phyloP scores from a whole-genome alignment of 2,329 filamentous ascomycete species.

The Rosellinia necatrix region DNA sequence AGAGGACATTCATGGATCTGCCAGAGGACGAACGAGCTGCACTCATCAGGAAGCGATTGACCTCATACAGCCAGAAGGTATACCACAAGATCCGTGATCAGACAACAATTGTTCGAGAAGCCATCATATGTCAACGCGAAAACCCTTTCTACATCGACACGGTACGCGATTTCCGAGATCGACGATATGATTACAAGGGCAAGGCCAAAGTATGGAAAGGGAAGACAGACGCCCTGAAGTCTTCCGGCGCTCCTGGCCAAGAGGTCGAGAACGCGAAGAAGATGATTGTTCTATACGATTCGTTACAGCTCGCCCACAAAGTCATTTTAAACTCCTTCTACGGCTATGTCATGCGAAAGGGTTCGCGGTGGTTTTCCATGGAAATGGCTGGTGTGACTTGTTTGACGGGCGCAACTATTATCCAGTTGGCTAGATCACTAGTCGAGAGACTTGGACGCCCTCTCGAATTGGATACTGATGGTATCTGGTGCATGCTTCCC shows the following conservation, averaged over 20 bases:
- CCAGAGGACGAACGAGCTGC: slow-evolving; percentile 79
- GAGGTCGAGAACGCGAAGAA: slow-evolving; percentile 97
- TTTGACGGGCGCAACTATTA: slow-evolving; percentile 93
- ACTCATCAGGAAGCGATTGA: slow-evolving; percentile 83
- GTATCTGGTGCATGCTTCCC: slow-evolving; percentile 99
- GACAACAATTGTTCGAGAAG: slow-evolving; percentile 89
- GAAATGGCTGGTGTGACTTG: slow-evolving; percentile 99
- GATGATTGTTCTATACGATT: slow-evolving; percentile 97
- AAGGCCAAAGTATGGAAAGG: slow-evolving; percentile 98
- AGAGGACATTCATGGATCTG: slow-evolving; percentile 79
- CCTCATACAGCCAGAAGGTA: slow-evolving; percentile 95
- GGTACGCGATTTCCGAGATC: slow-evolving; percentile 93
- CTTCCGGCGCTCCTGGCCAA: slow-evolving; percentile 71
- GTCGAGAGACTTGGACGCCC: slow-evolving; percentile 93
- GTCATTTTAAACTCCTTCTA: slow-evolving; percentile 99
- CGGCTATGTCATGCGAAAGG: slow-evolving; percentile 98
- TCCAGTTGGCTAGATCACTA: slow-evolving; percentile 91
- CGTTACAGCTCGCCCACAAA: slow-evolving; percentile 94
- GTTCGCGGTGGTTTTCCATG: slow-evolving; percentile 98
- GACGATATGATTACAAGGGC: slow-evolving; percentile 97
- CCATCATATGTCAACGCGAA: slow-evolving; percentile 96
- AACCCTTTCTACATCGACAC: slow-evolving; percentile 99
- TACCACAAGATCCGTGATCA: slow-evolving; percentile 99
- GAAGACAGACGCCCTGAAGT: slow-evolving; percentile 86
- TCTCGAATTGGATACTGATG: slow-evolving; percentile 93